Evolutionary conservation across 2,329 filamentous ascomycete species (phyloP), one percentile per base, ranked within the genome.

Genomic region (Ophiostoma montium): DNA sequence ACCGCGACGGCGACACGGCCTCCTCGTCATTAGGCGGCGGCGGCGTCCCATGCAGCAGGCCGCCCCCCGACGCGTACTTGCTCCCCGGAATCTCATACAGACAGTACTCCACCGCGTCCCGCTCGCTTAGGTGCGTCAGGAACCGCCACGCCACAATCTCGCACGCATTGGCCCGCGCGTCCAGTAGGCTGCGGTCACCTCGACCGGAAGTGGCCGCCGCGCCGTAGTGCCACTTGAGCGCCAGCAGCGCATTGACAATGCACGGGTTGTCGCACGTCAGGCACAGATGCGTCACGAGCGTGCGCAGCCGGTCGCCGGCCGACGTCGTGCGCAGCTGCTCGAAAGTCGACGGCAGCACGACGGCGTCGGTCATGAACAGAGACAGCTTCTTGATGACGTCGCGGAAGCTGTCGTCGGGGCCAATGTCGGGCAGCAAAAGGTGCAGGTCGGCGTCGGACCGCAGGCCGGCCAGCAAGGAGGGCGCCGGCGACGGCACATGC

Each of bases 101-200:
- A 49, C 86, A 82, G 57, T 73, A 85, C 49, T 86, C 78, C 23
- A 90, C 80, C 9, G 80, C 80, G 57, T 89, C 84, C 21, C 78
- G 70, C 59, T 87, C 82, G 2, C 80, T 81, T 31, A 88, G 67
- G 49, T 78, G 78, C 15, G 78, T 78, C 33, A 89, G 68, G 57
- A 87, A 86, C 35, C 84, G 76, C 82, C 84, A 88, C 35, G 85
- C 85, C 13, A 87, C 82, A 53, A 87, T 84, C 66, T 90, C 85
- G 59, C 84, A 89, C 27, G 82, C 84, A 59, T 78, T 76, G 18
- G 82, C 82, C 48, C 84, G 74, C 13, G 82, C 76, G 50, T 83
- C 75, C 50, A 79, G 77, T 31, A 89, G 65, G 4, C 79, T 78
- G 52, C 77, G 76, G 51, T 83, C 70, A 53, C 84, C 81, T n/a